Percentiles rank a stretch among this genome's conserved stretches.
phyloP scores from a whole-genome alignment of 2,329 filamentous ascomycete genomes.

The Verticillium nubilum region DNA sequence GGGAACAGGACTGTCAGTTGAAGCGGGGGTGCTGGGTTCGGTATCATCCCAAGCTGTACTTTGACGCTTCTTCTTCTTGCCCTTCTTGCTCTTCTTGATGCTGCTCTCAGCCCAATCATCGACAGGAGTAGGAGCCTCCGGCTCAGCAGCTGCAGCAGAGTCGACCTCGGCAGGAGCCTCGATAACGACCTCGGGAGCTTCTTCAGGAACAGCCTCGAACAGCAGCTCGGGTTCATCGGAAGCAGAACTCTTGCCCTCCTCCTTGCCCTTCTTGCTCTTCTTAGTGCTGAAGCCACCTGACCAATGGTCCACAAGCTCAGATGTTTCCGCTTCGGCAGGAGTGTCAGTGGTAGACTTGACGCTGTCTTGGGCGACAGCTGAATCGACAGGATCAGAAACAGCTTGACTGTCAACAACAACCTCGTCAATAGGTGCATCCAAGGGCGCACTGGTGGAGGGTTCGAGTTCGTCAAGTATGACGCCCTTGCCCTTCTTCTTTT shows the following conservation, averaged over 20 bases:
- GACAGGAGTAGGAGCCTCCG: not conserved
- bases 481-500: conserved; percentile 18
- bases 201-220: not conserved
- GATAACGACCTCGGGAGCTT: not conserved
- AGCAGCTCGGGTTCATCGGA: not conserved
- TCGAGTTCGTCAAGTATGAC: not conserved
- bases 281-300: conserved; percentile 4
- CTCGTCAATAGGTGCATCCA: not conserved
- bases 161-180: not conserved
- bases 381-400: not conserved
- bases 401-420: not conserved
- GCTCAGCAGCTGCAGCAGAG: not conserved
- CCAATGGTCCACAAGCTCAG: conserved; percentile 9
- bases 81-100: conserved; percentile 14
- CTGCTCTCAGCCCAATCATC: not conserved
- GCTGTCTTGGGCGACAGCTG: not conserved
- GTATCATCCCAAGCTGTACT: not conserved
- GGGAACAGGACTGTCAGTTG: not conserved
- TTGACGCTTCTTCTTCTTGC: not conserved
- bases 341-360: not conserved
- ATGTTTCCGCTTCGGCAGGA: not conserved
- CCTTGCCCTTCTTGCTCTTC: conserved; percentile 21
- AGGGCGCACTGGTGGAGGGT: not conserved
- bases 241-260: conserved; percentile 13
- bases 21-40: not conserved